Evolutionary conservation across 2,329 filamentous ascomycete species (phyloP).

Genomic region (Fonsecaea multimorphosa): DNA sequence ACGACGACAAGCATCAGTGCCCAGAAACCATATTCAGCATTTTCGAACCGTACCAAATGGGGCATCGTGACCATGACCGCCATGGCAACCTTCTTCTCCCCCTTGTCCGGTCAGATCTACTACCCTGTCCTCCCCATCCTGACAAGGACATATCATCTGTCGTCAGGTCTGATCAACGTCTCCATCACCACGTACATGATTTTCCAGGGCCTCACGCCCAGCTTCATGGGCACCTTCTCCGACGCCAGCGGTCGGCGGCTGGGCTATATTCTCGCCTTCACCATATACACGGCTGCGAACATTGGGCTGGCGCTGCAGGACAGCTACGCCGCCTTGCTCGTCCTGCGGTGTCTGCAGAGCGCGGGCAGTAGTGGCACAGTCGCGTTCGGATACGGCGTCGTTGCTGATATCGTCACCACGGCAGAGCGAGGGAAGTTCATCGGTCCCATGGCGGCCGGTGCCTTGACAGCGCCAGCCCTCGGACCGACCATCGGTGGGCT

Average conservation of each 20-base stretch:
- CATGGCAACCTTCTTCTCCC: slow-evolving; percentile 57
- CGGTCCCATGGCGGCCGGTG: slow-evolving; percentile 44
- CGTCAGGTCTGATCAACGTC: slow-evolving; percentile 37
- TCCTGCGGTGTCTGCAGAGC: slow-evolving; percentile 53
- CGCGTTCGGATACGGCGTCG: slow-evolving; percentile 49
- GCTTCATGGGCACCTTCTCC: slow-evolving; percentile 57
- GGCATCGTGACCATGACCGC: slow-evolving; percentile 50
- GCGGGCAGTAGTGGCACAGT: slow-evolving; percentile 51
- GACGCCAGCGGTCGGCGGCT: slow-evolving; percentile 58
- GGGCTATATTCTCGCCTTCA: slow-evolving; percentile 55
- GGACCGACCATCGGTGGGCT: slow-evolving; percentile 60
- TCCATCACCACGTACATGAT: slow-evolving; percentile 49
- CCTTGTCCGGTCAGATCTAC: slow-evolving; percentile 53
- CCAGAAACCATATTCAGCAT: slow-evolving; percentile 28
- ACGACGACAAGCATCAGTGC: neutral
- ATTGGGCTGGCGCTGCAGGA: slow-evolving; percentile 50
- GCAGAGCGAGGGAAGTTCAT: slow-evolving; percentile 52
- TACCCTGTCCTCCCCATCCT: slow-evolving; percentile 46
- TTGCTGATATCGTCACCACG: slow-evolving; percentile 50
- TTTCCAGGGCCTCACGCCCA: slow-evolving; percentile 60
- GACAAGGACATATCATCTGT: slow-evolving; percentile 13
- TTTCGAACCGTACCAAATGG: slow-evolving; percentile 47
- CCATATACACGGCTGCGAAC: slow-evolving; percentile 52
- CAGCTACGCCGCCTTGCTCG: slow-evolving; percentile 47
- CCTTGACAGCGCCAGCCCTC: slow-evolving; percentile 53